Evolutionary conservation across 257 asterid species (phyloP).

Genomic region (Solanum gandarillasii): DNA sequence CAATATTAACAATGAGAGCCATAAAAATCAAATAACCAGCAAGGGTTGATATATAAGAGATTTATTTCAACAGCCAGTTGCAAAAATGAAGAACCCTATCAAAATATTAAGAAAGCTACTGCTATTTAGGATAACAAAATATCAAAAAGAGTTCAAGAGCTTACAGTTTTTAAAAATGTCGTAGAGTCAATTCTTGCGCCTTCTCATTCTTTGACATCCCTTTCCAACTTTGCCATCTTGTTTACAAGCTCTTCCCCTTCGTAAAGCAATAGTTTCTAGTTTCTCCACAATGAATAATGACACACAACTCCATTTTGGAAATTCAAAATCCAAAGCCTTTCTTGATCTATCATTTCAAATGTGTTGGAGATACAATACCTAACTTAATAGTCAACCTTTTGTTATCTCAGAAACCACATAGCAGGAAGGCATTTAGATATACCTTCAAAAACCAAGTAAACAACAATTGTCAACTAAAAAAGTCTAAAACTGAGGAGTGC

Average conservation of each 20-base stretch:
- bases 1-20: background rate
- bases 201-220: background rate
- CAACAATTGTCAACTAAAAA: no score
- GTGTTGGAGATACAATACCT: background rate
- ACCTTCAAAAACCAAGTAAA: background rate
- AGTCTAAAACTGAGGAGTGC: no score
- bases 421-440: background rate
- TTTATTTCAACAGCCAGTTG: background rate
- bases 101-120: background rate
- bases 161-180: background rate
- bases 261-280: background rate
- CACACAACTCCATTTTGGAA: background rate
- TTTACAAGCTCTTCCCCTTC: background rate
- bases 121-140: background rate
- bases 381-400: no score
- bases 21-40: background rate
- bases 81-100: background rate
- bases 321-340: background rate
- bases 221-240: background rate
- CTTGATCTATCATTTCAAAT: background rate
- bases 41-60: background rate
- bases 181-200: background rate
- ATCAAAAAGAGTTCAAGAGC: background rate
- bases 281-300: background rate
- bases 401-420: no score